These are phyloP conservation scores for Solanum virginianum DNA, from an alignment of 257 asterid genomes.

Conservation along the genomic window DNA sequence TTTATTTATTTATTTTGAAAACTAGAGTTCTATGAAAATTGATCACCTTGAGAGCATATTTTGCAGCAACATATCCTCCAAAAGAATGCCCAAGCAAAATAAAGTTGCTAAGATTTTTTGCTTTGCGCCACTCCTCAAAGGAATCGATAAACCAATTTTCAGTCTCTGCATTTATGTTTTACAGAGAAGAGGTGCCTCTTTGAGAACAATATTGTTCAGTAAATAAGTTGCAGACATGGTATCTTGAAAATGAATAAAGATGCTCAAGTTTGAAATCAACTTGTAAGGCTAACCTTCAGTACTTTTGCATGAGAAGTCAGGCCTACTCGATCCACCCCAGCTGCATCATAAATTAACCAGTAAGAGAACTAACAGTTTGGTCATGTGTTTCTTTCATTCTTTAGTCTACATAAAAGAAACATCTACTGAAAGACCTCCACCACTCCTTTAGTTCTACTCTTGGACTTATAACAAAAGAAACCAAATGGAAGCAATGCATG, in stretches of 20 bases:
- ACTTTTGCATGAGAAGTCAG: conserved; percentile 94
- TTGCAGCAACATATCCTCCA: conserved; percentile 94
- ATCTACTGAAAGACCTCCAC: not conserved
- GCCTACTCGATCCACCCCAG: conserved; percentile 99
- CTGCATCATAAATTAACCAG: conserved; percentile 30
- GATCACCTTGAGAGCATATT: conserved; percentile 79
- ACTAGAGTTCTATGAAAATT: not conserved
- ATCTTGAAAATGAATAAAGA: not conserved
- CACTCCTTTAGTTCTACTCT: not conserved
- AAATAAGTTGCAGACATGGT: not conserved
- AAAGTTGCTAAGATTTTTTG: conserved; percentile 72
- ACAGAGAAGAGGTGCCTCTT: not conserved
- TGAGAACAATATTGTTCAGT: not conserved
- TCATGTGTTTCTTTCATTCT: not conserved
- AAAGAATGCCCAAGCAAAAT: conserved; percentile 95
- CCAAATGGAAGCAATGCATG: not conserved
- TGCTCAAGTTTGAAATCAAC: not conserved
- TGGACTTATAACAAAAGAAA: not conserved
- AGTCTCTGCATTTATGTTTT: conserved; percentile 43
- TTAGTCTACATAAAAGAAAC: not conserved
- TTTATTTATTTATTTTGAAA: not conserved
- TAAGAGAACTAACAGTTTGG: not conserved
- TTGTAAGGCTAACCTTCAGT: conserved; percentile 64
- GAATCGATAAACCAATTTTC: conserved; percentile 85
- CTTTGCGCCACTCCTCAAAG: conserved; percentile 94